Evolutionary conservation across 139 green algal species (phyloP).

Genomic region (Chlorella sp.): DNA sequence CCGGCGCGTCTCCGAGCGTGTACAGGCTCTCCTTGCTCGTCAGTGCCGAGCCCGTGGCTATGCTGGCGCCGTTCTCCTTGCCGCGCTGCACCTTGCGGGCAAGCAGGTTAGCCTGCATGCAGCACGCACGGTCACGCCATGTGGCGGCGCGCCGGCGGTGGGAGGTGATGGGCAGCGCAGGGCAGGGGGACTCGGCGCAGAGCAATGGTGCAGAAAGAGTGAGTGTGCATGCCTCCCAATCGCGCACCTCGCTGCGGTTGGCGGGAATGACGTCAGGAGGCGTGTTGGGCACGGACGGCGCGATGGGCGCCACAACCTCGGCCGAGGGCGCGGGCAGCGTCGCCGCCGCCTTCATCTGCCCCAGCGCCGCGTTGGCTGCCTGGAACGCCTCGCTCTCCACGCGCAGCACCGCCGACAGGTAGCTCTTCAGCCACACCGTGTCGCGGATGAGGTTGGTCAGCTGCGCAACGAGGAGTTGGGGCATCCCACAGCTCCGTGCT

Average conservation of each 20-base stretch:
- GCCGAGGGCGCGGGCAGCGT: constrained; percentile 10
- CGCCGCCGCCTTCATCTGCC: constrained; percentile 39
- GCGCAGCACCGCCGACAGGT: constrained; percentile 69
- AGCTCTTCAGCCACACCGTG: constrained; percentile 80
- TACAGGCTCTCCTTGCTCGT: constrained; percentile 37
- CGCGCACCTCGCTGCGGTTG: constrained; percentile 10
- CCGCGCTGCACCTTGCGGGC: constrained; percentile 25
- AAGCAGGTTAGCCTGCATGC: constrained; percentile 30
- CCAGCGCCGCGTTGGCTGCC: constrained; percentile 50
- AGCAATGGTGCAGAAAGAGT: neutral
- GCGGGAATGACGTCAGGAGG: constrained; percentile 24
- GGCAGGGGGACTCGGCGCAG: neutral
- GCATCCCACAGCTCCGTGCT: too few relatives aligned
- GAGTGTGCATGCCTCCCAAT: neutral
- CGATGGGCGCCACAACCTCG: constrained; percentile 8
- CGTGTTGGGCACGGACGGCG: constrained; percentile 18
- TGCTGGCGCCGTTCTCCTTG: constrained; percentile 33
- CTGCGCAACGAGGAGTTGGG: too few relatives aligned
- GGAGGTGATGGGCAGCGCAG: neutral
- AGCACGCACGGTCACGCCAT: neutral
- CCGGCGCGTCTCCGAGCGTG: constrained; percentile 32
- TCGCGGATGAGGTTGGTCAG: constrained; percentile 84
- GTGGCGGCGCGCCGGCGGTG: neutral
- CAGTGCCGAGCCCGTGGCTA: constrained; percentile 2
- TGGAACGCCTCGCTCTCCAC: constrained; percentile 67